Base-by-base conservation (phyloP, 768 basidiomycete species). In the Melanogaster broomeanus region DNA sequence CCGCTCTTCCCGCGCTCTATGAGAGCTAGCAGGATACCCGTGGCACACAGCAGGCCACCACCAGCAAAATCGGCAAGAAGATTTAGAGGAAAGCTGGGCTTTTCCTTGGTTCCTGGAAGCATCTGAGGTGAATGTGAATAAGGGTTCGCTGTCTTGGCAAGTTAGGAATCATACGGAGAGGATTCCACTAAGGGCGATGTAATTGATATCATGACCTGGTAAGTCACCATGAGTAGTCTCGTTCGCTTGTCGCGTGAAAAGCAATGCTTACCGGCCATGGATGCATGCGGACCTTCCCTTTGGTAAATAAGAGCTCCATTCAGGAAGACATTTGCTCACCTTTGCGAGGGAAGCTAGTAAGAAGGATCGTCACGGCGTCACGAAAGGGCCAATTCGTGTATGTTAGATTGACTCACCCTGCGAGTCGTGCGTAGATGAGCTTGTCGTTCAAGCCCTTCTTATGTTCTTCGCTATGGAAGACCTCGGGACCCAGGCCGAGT, bases 51-150 rank as follows among this genome's bases (percentile, higher is more conserved):
- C 25, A 90, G 65, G 7, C 90, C 89, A 5, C 90, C 90, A 3
- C 89, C 90, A 1, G 86, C 91, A 66, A 93, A 92, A 61, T 92
- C 91, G 11, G 84, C 89, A 6, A 93, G 74, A 13, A 92, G 62
- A 60, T 93, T 93, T 37, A 88, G 66, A 8, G 90, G 91, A 51
- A 87, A 87, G 31, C 67, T 70, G 0, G 90, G 90, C 57, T 84
- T 87, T 11, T 79, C 80, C 19, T 62, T 60, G 1, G 74, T 71
- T 8, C 88, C 86, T 35, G 89, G 87, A 11, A 90, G 74, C 76
- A 90, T 82, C 83, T 90, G 40, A 7, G 12, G 12, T 38, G 18
- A 34, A 21, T 33, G 33, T 53, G 6, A 54, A 22, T 43, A 27
- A 21, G 30, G 19, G 30, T 10, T 22, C 6, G 19, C 18, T 13